phyloP scores from a whole-genome alignment of 148 eudicot species.

The Chenopodium album region DNA sequence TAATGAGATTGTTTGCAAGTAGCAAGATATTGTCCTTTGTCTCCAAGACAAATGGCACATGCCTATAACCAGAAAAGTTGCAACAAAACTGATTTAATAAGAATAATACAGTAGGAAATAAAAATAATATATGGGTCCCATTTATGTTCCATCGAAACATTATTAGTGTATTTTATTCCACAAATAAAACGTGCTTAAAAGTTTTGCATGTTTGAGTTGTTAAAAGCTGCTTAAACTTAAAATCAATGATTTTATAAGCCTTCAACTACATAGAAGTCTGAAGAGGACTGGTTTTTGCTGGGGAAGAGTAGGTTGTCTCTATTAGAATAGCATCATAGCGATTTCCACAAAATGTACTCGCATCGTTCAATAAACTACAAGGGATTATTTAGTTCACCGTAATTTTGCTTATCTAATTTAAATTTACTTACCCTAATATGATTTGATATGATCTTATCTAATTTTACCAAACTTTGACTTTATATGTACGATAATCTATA shows the following conservation, averaged over 20 bases:
- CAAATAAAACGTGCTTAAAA: not conserved
- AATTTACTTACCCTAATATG: no score
- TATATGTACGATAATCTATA: no score
- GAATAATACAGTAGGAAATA: no score
- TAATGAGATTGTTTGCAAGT: not conserved
- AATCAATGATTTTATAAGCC: no score
- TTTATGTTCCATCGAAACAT: not conserved
- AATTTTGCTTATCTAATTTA: no score
- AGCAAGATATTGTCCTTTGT: not conserved
- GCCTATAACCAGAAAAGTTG: not conserved
- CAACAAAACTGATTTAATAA: not conserved
- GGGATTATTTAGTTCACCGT: no score
- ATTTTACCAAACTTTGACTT: no score
- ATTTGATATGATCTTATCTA: no score
- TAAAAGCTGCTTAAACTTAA: no score
- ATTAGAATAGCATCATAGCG: not conserved
- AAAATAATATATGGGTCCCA: not conserved
- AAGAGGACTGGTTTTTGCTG: not conserved
- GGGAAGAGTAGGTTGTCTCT: not conserved
- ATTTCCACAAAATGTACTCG: no score
- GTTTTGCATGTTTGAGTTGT: not conserved
- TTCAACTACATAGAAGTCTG: no score
- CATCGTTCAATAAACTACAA: no score
- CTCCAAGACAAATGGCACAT: not conserved
- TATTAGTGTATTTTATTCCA: not conserved